Evolutionary conservation across 352 stramenopile genomes (phyloP).

Genomic region (Aphanomyces cochlioides): DNA sequence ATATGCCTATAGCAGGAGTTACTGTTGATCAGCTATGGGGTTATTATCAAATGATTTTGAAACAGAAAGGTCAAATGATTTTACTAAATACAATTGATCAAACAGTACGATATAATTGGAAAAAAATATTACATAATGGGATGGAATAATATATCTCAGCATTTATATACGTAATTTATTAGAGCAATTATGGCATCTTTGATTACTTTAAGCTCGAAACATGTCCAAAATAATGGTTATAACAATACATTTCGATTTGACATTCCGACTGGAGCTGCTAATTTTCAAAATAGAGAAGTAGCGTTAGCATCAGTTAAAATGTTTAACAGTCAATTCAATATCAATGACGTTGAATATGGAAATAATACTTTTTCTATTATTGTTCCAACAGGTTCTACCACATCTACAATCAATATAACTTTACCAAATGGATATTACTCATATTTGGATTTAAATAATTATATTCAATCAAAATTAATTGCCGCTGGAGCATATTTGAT

Average conservation of each 20-base stretch:
- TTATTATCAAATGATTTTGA: neutral
- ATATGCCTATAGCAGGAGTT: neutral
- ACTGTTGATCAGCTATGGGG: neutral
- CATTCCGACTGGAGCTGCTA: neutral
- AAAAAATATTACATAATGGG: neutral
- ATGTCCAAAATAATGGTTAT: neutral
- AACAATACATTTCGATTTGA: neutral
- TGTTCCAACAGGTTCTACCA: neutral
- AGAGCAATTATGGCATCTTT: neutral
- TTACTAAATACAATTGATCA: neutral
- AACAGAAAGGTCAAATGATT: neutral
- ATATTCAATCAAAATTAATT: neutral
- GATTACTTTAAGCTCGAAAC: neutral
- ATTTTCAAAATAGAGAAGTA: neutral
- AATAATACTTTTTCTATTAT: constrained; percentile 6
- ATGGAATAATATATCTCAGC: neutral
- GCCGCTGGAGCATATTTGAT: neutral
- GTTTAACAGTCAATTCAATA: constrained; percentile 2
- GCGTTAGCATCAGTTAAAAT: neutral
- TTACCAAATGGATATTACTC: constrained; percentile 4
- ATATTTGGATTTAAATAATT: neutral
- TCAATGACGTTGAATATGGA: neutral
- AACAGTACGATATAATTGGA: neutral
- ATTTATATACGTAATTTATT: neutral
- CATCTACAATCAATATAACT: neutral